Conservation (phyloP, 73 alveolate genomes). For the Diophrys appendiculata region DNA sequence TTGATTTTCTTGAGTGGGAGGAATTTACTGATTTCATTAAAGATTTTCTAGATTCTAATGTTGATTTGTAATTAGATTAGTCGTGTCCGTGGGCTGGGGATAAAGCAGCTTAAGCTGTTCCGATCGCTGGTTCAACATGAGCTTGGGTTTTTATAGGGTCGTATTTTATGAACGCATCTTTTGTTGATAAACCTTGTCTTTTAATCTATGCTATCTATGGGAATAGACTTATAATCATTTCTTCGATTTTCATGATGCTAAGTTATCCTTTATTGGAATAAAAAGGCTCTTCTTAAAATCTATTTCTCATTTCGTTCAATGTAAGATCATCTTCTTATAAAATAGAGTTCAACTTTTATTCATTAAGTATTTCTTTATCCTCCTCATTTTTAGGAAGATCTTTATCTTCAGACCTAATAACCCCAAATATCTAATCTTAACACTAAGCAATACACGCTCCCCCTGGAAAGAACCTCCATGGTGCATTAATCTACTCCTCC, state of each 20-base stretch:
- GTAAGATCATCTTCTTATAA: background rate
- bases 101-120: too few relatives aligned
- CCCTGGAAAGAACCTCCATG: constrained; percentile 38
- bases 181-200: constrained; percentile 57
- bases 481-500: constrained; percentile 12
- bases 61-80: constrained; percentile 25
- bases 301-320: background rate
- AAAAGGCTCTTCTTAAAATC: constrained; percentile 21
- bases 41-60: constrained; percentile 7
- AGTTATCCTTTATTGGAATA: constrained; percentile 35
- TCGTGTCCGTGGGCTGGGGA: too few relatives aligned
- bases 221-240: constrained; percentile 46
- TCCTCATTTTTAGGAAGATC: constrained; percentile 18
- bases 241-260: constrained; percentile 57
- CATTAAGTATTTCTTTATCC: background rate
- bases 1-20: constrained; percentile 11
- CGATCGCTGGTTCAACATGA: too few relatives aligned
- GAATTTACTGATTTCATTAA: background rate
- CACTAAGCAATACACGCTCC: constrained; percentile 15
- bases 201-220: constrained; percentile 51
- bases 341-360: background rate
- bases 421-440: constrained; percentile 22
- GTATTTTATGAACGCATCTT: constrained; percentile 45
- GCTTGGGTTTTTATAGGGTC: constrained; percentile 47
- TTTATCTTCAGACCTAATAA: constrained; percentile 14